Evolutionary conservation across 345 rosid genomes (phyloP).

Genomic region (Syzygium aqueum): DNA sequence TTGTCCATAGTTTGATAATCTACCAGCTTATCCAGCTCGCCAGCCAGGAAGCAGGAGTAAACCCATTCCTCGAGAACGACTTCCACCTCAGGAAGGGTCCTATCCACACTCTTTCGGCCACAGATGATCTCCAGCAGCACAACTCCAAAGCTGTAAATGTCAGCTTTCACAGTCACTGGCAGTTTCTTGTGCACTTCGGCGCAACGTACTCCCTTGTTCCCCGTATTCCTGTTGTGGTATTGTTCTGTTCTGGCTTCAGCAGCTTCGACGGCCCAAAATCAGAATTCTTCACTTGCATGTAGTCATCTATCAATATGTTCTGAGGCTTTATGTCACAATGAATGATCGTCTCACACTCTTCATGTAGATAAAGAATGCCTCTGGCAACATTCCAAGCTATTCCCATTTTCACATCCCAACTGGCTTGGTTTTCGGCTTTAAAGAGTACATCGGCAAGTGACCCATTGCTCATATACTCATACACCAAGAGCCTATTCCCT

Average conservation of each 20-base stretch:
- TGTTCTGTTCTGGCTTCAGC: constrained; percentile 17
- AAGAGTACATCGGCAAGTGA: constrained; percentile 16
- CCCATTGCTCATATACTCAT: constrained; percentile 20
- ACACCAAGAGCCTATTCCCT: constrained; percentile 13
- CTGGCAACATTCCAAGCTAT: constrained; percentile 11
- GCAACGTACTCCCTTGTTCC: constrained; percentile 31
- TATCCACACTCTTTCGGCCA: constrained; percentile 3
- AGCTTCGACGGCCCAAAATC: constrained; percentile 22
- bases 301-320: constrained; percentile 15
- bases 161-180: constrained; percentile 4
- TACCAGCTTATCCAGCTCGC: constrained; percentile 6
- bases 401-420: constrained; percentile 5
- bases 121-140: constrained; percentile 20
- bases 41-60: constrained; percentile 11
- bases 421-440: background rate
- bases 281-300: constrained; percentile 4
- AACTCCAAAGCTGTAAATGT: constrained; percentile 18
- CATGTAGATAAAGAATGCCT: constrained; percentile 14
- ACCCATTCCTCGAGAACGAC: constrained; percentile 14
- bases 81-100: background rate
- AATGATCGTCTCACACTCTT: constrained; percentile 14
- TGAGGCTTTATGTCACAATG: constrained; percentile 24
- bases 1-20: constrained; percentile 7
- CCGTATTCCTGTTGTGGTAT: constrained; percentile 9
- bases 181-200: constrained; percentile 8